Percentiles rank a stretch among this genome's conserved stretches.
Conservation (phyloP, 1,139 yeast species). For the Protomyces inundatus region DNA sequence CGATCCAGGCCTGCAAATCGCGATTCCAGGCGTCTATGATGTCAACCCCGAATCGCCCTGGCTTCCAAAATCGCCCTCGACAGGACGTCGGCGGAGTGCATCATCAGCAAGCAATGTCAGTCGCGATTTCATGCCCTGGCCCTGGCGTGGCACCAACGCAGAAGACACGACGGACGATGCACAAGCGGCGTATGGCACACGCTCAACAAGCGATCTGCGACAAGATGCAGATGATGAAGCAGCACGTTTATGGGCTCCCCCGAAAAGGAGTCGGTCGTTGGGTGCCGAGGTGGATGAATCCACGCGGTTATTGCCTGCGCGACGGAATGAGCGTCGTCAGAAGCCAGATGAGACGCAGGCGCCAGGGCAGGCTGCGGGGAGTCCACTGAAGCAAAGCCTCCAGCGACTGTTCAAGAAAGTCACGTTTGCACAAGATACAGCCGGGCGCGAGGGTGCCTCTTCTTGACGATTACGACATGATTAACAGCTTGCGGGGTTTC, state of each 20-base stretch:
- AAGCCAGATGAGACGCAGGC: background rate
- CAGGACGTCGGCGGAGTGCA: background rate
- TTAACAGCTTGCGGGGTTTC: too few relatives aligned
- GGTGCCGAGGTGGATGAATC: background rate
- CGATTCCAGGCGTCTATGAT: conserved; percentile 22
- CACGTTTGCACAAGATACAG: background rate
- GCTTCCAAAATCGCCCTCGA: conserved; percentile 15
- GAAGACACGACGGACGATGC: background rate
- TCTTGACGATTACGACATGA: too few relatives aligned
- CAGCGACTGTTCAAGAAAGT: background rate
- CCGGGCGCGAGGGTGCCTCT: background rate
- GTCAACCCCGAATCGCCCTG: conserved; percentile 18
- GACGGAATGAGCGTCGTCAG: background rate
- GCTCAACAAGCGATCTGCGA: background rate
- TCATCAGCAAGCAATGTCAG: background rate
- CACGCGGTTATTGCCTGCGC: background rate
- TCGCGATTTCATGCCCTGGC: background rate
- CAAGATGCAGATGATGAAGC: background rate
- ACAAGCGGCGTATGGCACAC: background rate
- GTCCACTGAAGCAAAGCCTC: background rate
- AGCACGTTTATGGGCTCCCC: background rate
- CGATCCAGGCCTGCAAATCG: conserved; percentile 18
- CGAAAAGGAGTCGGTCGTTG: background rate
- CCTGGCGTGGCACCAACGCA: background rate
- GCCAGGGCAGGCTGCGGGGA: background rate